Base-by-base conservation (phyloP, 73 alveolate species). In the Symbiodinium pilosum region DNA sequence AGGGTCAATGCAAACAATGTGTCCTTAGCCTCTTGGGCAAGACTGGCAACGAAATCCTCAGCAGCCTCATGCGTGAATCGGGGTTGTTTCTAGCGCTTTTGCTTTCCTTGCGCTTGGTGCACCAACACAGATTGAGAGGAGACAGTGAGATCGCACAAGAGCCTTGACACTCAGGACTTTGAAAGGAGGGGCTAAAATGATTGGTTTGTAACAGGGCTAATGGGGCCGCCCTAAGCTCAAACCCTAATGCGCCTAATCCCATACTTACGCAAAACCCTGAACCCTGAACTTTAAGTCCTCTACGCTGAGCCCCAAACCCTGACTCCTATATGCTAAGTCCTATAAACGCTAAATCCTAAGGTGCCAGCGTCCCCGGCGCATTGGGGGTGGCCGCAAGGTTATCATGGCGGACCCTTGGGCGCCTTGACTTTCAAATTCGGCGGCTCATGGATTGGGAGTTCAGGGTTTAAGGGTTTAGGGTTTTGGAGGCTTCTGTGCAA, bases 301-400 rank as follows among this genome's bases (percentile, higher is more conserved):
- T 40, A 0, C 42, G 39, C 59, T 42, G 2, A 40, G 41, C 89
- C 39, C 41, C 18, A 42, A 43, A 14, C 44, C 89, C 42, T 41
- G 41, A 36, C 12, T n/a, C 44, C 89, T 30, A 16, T 3, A 83
- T 9, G 39, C n/a, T 38, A 59, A 14, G 59, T n/a, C n/a, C n/a
- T n/a, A n/a, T n/a, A n/a, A 83, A 28, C 39, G 89, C 28, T 24
- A 26, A 2, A n/a, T n/a, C n/a, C 41, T 6, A 16, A 64, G 77
- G 77, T 42, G 81, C 40, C 75, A 88, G 88, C 75, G 47, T 38
- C 38, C 77, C 3, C 68, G 71, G 97, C 97, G 97, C 84, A 43
- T 71, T 18, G 97, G 97, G 21, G 97, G 97, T 8, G 97, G 97
- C 52, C 71, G 97, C 51, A 91, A 91, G 97, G 87, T 91, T 47